Evolutionary conservation across 805 yeast species (phyloP), one percentile per base, ranked within the genome.

Genomic region (Wickerhamomyces silvicola): DNA sequence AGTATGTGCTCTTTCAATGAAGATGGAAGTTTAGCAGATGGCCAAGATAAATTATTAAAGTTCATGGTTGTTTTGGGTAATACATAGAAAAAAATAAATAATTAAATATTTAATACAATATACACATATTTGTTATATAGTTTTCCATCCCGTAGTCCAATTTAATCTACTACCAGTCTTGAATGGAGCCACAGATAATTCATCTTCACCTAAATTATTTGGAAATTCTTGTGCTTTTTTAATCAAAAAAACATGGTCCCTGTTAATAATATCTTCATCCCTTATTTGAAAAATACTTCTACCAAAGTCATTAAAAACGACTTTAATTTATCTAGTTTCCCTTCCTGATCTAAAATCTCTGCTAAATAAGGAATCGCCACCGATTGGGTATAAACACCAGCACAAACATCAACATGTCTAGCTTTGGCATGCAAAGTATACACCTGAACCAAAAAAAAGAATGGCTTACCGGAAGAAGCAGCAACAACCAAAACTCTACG

Each of bases 401-500:
- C 99, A 50, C 97, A 86, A 12, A 90, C 97, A 15, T 88, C 90
- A 22, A 67, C 63, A 44, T 76, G 86, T 39, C 71, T 79, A 17
- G 84, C 68, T 59, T 94, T 94, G 38, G 78, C 78, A 41, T 73
- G 72, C 17, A 84, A 51, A 7, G 96, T 94, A 56, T 92, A 98
- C 17, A 98, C 92, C 99, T 2, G 96, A 84, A 6, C 99, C 99
- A 53, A 88, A 92, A 65, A 92, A 85, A 88, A 92, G 66, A 78
- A 88, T 25, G 94, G 85, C 45, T 81, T 78, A 5, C 97, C 97
- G 1, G 92, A 78, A 7, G 83, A 78, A 2, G 97, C 98, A 24
- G 98, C 97, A 22, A 66, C 68, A 6, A 92, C 70, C 26, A 92
- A 63, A 2, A 96, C 90, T 34, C 74, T 68, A 47, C 81, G 77